These are phyloP conservation scores for Thyridium curvatum DNA, from an alignment of 2,329 filamentous ascomycete genomes.

Conservation along the genomic window DNA sequence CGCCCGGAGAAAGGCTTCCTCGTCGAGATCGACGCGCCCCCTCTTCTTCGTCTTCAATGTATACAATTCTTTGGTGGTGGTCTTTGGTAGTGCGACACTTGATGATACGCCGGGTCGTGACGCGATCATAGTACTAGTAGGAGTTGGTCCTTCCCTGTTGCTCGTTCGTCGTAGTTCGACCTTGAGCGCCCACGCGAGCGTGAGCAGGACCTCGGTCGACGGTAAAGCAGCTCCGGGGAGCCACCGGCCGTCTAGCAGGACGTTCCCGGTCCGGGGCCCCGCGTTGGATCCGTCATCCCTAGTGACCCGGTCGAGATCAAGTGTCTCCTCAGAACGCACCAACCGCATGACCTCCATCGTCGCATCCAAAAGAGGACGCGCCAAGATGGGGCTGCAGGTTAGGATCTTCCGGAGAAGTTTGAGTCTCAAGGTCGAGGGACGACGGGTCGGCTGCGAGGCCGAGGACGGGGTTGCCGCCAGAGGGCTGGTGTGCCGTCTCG, in stretches of 20 bases:
- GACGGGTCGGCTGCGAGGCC: slow-evolving; percentile 46
- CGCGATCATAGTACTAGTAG: slow-evolving; percentile 2
- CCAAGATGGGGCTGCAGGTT: slow-evolving; percentile 68
- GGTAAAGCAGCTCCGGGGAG: slow-evolving; percentile 31
- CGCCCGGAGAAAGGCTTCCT: too few species aligned
- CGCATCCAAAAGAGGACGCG: slow-evolving; percentile 69
- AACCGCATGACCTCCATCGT: slow-evolving; percentile 69
- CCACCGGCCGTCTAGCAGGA: slow-evolving; percentile 19
- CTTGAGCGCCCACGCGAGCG: slow-evolving; percentile 38
- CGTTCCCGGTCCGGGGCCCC: slow-evolving; percentile 21
- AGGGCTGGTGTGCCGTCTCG: slow-evolving; percentile 30
- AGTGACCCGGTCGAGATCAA: slow-evolving; percentile 36
- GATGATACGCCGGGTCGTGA: slow-evolving; percentile 8
- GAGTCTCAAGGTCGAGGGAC: slow-evolving; percentile 52
- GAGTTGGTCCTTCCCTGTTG: slow-evolving; percentile 11
- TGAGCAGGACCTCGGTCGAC: slow-evolving; percentile 40
- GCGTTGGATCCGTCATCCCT: slow-evolving; percentile 21
- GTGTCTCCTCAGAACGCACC: slow-evolving; percentile 48
- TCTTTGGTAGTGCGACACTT: slow-evolving; percentile 7
- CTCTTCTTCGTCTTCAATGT: background rate
- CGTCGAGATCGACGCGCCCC: slow-evolving; percentile 3
- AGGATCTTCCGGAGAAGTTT: slow-evolving; percentile 58
- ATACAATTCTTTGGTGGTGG: slow-evolving; percentile 2
- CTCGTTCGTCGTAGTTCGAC: slow-evolving; percentile 32
- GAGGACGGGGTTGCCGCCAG: slow-evolving; percentile 37